Base-by-base conservation (phyloP, 2,329 filamentous ascomycete genomes). In the Rugonectria rugulosa region DNA sequence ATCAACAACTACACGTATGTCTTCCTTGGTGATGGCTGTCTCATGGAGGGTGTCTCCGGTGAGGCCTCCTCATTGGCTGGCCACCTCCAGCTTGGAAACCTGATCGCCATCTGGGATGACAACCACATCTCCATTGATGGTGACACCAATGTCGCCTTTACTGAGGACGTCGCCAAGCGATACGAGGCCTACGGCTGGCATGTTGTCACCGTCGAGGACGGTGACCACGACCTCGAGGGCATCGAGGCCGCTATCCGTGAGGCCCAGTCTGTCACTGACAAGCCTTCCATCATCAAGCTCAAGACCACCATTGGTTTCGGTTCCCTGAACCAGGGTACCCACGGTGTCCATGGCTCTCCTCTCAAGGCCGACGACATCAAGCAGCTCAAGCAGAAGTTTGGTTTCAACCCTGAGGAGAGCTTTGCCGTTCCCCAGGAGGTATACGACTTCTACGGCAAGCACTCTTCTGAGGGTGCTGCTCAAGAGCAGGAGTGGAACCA, bases 101-200 rank as follows among this genome's bases (percentile, higher is more conserved):
- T 99, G 72, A 98, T 98, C 79, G 88, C 86, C 78, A 85, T 99
- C 79, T 99, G 94, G 79, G 95, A 99, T 74, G 95, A 99, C 84
- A 99, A 99, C 87, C 90, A 97, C 78, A 98, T 99, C 74, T 96
- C 84, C 70, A 88, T 88, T 73, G 95, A 99, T 73, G 95, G 95
- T 78, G 90, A 97, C 83, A 98, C 90, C 80, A 95, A 95, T 81
- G 88, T 86, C 73, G 89, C 95, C 66, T 98, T 99, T 84, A 99
- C 95, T 58, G 95, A 99, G 82, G 93, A 99, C 69, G 94, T 98
- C 59, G 77, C 84, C 70, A 95, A 96, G 86, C 88, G 94, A 73
- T 98, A 98, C 77, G 92, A 98, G 82, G 77, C 95, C 59, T 99
- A 97, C 78, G 95, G 93, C 81, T 99, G 95, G 95, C 92, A 99